phyloP scores from a whole-genome alignment of 2,329 filamentous ascomycete genomes.

The Dothistroma septosporum region DNA sequence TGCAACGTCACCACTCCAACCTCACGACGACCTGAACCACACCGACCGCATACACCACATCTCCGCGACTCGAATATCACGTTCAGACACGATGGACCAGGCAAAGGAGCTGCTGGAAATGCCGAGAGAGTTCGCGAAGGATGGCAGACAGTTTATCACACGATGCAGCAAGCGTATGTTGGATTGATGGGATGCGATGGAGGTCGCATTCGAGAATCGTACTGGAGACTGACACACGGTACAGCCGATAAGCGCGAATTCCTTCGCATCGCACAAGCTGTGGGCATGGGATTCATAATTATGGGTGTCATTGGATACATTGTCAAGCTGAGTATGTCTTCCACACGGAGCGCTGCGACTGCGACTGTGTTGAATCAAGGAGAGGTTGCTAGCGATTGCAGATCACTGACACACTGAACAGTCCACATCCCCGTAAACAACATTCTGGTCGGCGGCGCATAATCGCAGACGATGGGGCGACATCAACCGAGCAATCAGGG shows the following conservation, averaged over 20 bases:
- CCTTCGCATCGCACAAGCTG: slow-evolving; percentile 59
- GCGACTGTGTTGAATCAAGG: background rate
- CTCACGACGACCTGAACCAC: background rate
- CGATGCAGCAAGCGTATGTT: slow-evolving; percentile 47
- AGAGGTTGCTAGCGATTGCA: background rate
- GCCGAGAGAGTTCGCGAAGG: slow-evolving; percentile 60
- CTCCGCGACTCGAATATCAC: background rate
- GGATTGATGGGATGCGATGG: background rate
- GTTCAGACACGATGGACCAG: slow-evolving; percentile 48
- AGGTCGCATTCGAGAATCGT: background rate
- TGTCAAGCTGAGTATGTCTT: slow-evolving; percentile 61
- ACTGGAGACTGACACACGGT: background rate
- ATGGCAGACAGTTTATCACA: slow-evolving; percentile 49
- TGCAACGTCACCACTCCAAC: background rate
- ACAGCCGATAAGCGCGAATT: slow-evolving; percentile 57
- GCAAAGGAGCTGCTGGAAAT: slow-evolving; percentile 67
- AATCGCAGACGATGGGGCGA: slow-evolving; percentile 29
- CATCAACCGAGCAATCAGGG: background rate
- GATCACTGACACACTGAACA: slow-evolving; percentile 27
- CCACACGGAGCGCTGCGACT: background rate
- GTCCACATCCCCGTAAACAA: slow-evolving; percentile 69
- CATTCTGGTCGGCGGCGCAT: slow-evolving; percentile 64
- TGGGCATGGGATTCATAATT: slow-evolving; percentile 65
- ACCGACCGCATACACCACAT: background rate
- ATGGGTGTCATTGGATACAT: slow-evolving; percentile 68